Conservation (phyloP, 2,329 filamentous ascomycete species). For the Ceratocystis cacaofunesta region DNA sequence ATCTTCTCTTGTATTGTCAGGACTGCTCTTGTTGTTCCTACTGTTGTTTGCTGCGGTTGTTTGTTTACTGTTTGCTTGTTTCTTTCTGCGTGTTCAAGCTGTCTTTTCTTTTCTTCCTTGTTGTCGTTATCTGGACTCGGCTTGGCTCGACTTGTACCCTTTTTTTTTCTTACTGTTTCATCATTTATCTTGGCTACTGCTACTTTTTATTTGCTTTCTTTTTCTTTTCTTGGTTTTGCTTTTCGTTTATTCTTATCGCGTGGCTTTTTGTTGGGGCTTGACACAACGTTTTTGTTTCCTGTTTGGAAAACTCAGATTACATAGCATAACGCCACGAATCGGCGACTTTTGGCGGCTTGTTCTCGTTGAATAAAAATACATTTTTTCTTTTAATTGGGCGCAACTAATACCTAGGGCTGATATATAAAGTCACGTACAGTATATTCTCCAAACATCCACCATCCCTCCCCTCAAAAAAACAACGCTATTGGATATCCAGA, state of each 20-base stretch:
- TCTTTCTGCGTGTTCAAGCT: neutral
- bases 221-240: slow-evolving; percentile 5
- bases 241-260: slow-evolving; percentile 2
- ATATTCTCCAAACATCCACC: neutral
- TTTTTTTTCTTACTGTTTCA: slow-evolving; percentile 14
- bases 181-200: neutral
- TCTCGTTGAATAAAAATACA: too few relatives aligned
- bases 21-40: too few relatives aligned
- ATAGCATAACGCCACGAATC: too few relatives aligned
- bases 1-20: neutral
- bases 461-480: neutral
- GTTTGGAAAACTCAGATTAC: too few relatives aligned
- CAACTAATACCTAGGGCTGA: neutral
- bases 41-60: too few relatives aligned
- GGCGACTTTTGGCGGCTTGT: too few relatives aligned
- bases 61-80: neutral
- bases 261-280: neutral
- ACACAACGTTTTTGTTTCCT: too few relatives aligned
- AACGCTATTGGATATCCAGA: neutral
- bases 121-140: neutral
- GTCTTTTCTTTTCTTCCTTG: slow-evolving; percentile 16
- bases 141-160: neutral
- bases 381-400: too few relatives aligned
- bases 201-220: slow-evolving; percentile 6
- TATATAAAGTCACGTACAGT: neutral